phyloP scores from a whole-genome alignment of 805 yeast genomes.

The Myxozyma udenii region DNA sequence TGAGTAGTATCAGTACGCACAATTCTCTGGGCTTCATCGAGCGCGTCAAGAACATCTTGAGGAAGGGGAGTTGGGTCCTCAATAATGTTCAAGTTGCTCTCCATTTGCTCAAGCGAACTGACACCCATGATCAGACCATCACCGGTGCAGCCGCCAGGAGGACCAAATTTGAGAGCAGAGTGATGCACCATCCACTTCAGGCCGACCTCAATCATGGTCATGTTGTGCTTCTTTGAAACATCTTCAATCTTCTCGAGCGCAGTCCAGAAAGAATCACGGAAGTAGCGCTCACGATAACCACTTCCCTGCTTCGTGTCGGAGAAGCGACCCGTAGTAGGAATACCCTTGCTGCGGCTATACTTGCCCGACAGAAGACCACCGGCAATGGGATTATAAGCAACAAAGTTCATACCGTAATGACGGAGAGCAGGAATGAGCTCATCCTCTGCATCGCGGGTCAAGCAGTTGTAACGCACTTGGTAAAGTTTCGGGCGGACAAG shows the following conservation, averaged over 20 bases:
- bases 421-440: slow-evolving; percentile 33
- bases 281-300: slow-evolving; percentile 10
- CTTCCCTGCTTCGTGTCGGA: not conserved
- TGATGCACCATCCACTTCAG: slow-evolving; percentile 22
- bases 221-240: slow-evolving; percentile 10
- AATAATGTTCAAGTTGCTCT: slow-evolving; percentile 17
- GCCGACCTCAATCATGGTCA: slow-evolving; percentile 14
- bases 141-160: slow-evolving; percentile 10
- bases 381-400: slow-evolving; percentile 30
- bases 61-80: slow-evolving; percentile 32
- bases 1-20: slow-evolving; percentile 31
- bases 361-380: slow-evolving; percentile 22
- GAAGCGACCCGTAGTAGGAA: slow-evolving; percentile 1
- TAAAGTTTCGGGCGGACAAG: slow-evolving; percentile 31
- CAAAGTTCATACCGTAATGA: slow-evolving; percentile 30
- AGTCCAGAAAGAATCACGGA: slow-evolving; percentile 16
- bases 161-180: slow-evolving; percentile 13
- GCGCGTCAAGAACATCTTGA: slow-evolving; percentile 27
- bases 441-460: slow-evolving; percentile 31
- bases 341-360: slow-evolving; percentile 4
- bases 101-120: slow-evolving; percentile 12
- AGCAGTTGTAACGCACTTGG: slow-evolving; percentile 35
- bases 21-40: slow-evolving; percentile 32
- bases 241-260: slow-evolving; percentile 14
- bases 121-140: slow-evolving; percentile 23